Conservation (phyloP, 2,329 filamentous ascomycete genomes). For the Paraconiothyrium brasiliense region DNA sequence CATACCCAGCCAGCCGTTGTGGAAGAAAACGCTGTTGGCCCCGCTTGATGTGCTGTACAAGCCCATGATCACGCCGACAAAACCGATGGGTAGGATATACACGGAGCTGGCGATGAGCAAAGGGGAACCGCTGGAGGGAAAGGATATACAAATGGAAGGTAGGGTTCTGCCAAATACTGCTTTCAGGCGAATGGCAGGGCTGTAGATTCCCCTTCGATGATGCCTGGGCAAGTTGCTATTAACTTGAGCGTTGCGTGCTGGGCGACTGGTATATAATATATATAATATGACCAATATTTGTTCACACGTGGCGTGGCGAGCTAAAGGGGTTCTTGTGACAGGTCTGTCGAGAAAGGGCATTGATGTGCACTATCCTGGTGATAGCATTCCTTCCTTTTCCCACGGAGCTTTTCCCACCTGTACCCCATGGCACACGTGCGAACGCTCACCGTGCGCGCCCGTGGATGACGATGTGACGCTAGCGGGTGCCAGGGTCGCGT, state of each 20-base stretch:
- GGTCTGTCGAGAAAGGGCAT: neutral
- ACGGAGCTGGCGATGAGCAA: constrained; percentile 61
- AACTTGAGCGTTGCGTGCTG: too few species aligned
- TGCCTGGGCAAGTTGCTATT: too few species aligned
- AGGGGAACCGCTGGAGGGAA: constrained; percentile 51
- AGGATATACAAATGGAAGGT: constrained; percentile 52
- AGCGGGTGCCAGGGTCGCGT: constrained; percentile 15
- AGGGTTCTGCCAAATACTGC: constrained; percentile 51
- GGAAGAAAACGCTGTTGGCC: constrained; percentile 29
- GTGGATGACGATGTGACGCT: constrained; percentile 19
- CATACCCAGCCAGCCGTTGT: constrained; percentile 38
- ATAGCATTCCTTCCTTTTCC: neutral
- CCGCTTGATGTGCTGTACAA: constrained; percentile 40
- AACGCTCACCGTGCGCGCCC: constrained; percentile 9
- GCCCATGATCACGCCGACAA: constrained; percentile 55
- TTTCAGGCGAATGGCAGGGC: constrained; percentile 51
- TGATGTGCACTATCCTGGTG: neutral
- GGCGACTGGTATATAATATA: too few species aligned
- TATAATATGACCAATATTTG: too few species aligned
- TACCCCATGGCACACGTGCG: constrained; percentile 8
- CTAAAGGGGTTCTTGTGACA: neutral
- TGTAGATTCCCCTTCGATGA: constrained; percentile 17
- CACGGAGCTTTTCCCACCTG: neutral
- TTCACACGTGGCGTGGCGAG: neutral
- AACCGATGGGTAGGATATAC: constrained; percentile 58